Evolutionary conservation across 2,329 filamentous ascomycete genomes (phyloP), one percentile per base, ranked within the genome.

Genomic region (Cladobotryum protrusum): DNA sequence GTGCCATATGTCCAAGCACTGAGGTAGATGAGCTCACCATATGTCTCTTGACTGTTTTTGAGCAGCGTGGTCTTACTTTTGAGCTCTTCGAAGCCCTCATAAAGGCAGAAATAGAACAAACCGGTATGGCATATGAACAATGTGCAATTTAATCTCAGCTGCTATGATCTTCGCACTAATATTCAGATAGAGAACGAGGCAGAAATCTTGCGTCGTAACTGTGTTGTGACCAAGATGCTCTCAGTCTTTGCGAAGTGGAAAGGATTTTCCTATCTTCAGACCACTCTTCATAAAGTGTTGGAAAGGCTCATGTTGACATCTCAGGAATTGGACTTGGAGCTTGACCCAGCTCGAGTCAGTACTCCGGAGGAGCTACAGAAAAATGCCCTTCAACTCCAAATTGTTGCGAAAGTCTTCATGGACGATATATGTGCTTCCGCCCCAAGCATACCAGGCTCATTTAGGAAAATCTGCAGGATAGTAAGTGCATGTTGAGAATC

Each of bases 161-260:
- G 7, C 6, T 15, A 8, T 2, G 12, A 2, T 6, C 11, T 4
- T 3, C 5, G 9, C 5, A 43, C 58, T 66, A 43, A 61, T 14
- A 1, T 35, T 1, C 3, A 4, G 11, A 14, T 34, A 75, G 83
- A 86, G 61, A 86, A 83, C 48, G 83, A 86, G 59, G 76, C 82
- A 1, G 83, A 87, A 58, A 72, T 87, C 18, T 66, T 87, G 11
- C 75, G 83, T n/a, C 73, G 82, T 45, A 84, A 83, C 32, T 86
- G 82, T 56, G 83, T 87, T 1, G 80, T 82, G n/a, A 86, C 83
- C 2, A 87, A 86, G 61, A 84, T 86, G 76, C 72, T 87, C 2
- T 85, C 83, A 1, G 75, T 86, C 7, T 87, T 85, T 57, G 83
- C 82, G 5, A 86, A 84, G 59, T 87, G 83, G 83, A 86, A 86